Percentiles rank a stretch among this genome's conserved stretches.
Evolutionary conservation across 306 rosid genomes (phyloP).

Genomic region (Lotus japonicus): DNA sequence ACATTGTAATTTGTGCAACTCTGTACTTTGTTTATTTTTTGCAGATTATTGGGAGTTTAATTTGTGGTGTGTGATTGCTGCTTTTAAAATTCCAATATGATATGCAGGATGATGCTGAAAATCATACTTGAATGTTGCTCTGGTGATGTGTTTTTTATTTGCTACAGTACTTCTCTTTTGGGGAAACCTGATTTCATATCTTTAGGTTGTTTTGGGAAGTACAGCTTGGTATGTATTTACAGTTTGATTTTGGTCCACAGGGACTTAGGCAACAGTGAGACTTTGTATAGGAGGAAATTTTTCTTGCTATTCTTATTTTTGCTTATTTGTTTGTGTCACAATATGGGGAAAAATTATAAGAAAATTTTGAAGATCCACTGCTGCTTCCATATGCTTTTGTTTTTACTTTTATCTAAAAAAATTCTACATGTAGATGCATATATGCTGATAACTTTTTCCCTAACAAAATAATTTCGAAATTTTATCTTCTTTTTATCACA

Average conservation of each 20-base stretch:
- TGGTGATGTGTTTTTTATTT: background rate
- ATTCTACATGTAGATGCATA: too few species aligned
- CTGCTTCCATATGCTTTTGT: background rate
- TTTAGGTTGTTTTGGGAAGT: too few species aligned
- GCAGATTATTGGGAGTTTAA: conserved; percentile 39
- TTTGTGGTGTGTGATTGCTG: conserved; percentile 21
- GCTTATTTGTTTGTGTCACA: too few species aligned
- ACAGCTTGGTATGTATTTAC: conserved; percentile 19
- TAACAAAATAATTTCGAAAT: background rate
- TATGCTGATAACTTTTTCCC: background rate
- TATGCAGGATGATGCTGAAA: background rate
- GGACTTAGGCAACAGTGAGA: conserved; percentile 52
- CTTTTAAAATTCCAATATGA: conserved; percentile 23
- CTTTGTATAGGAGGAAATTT: conserved; percentile 76
- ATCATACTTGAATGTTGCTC: background rate
- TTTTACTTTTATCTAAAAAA: background rate
- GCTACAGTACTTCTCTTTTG: too few species aligned
- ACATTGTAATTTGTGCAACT: conserved; percentile 19
- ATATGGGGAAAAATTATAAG: conserved; percentile 13
- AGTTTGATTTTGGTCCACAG: conserved; percentile 58
- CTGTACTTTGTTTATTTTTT: conserved; percentile 6
- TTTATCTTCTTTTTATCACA: background rate
- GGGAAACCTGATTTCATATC: too few species aligned
- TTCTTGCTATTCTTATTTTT: background rate
- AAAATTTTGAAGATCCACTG: background rate